A percentile compares a stretch with the other conserved stretches of the same genome.
Evolutionary conservation across 768 basidiomycete genomes (phyloP).

Genomic region (Phylloporus sp.): DNA sequence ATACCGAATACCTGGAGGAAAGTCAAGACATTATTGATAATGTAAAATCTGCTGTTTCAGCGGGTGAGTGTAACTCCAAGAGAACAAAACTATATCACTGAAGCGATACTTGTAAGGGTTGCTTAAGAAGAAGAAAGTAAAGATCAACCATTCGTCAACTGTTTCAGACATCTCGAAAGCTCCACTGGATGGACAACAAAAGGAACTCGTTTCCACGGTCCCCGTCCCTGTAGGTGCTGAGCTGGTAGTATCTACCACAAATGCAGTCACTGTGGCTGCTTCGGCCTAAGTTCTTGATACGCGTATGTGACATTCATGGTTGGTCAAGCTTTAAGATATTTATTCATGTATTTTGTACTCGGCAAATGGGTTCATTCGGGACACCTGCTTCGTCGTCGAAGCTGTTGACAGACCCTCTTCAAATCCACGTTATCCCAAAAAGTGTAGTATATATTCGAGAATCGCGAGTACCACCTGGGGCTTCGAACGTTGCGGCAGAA

Average conservation of each 20-base stretch:
- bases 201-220: neutral
- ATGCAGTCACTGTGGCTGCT: constrained; percentile 11
- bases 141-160: constrained; percentile 30
- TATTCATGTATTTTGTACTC: neutral
- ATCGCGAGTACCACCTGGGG: no score
- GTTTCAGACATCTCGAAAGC: constrained; percentile 23
- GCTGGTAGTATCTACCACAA: neutral
- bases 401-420: no score
- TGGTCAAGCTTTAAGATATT: neutral
- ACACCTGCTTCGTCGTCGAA: no score
- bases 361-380: neutral
- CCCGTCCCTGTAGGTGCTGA: neutral
- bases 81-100: neutral
- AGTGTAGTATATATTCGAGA: neutral
- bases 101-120: constrained; percentile 45
- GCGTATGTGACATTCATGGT: neutral
- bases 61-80: constrained; percentile 47
- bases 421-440: neutral
- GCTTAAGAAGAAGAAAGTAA: constrained; percentile 71
- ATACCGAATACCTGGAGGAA: constrained; percentile 89
- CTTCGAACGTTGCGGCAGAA: no score
- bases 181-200: constrained; percentile 4
- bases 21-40: constrained; percentile 86
- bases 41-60: constrained; percentile 86
- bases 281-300: constrained; percentile 4